These are phyloP conservation scores for Dorcoceras hygrometricum DNA, from an alignment of 257 asterid genomes.

Conservation along the genomic window DNA sequence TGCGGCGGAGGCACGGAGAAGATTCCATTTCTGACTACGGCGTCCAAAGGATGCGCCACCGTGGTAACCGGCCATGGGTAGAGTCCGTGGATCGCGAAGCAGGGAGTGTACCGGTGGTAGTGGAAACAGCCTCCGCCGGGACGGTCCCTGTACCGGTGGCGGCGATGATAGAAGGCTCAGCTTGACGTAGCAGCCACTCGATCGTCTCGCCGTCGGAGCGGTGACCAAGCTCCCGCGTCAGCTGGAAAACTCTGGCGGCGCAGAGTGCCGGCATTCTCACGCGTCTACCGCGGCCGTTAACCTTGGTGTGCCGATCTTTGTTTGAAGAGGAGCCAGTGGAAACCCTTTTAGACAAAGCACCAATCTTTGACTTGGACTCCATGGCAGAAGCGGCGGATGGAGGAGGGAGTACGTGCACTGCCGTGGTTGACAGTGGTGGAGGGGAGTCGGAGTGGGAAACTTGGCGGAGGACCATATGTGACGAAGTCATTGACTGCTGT, in stretches of 20 bases:
- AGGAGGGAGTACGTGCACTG: slow-evolving; percentile 9
- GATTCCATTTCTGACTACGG: neutral
- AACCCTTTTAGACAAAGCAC: slow-evolving; percentile 2
- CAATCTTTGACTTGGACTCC: slow-evolving; percentile 7
- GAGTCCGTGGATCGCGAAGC: slow-evolving; percentile 25
- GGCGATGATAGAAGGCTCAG: slow-evolving; percentile 59
- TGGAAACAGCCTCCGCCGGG: slow-evolving; percentile 44
- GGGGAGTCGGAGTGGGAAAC: slow-evolving; percentile 8
- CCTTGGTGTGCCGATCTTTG: slow-evolving; percentile 80
- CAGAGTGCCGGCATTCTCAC: slow-evolving; percentile 71
- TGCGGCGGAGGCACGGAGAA: slow-evolving; percentile 20
- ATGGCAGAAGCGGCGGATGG: slow-evolving; percentile 1
- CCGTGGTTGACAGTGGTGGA: neutral
- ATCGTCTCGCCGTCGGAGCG: slow-evolving; percentile 84
- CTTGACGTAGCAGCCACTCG: slow-evolving; percentile 75
- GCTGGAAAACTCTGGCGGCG: slow-evolving; percentile 84
- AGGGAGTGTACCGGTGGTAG: slow-evolving; percentile 24
- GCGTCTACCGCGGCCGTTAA: slow-evolving; percentile 88
- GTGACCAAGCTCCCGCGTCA: slow-evolving; percentile 71
- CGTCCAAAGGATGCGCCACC: slow-evolving; percentile 12
- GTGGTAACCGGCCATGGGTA: slow-evolving; percentile 16
- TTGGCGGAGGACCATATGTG: slow-evolving; percentile 31
- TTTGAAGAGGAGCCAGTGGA: slow-evolving; percentile 7
- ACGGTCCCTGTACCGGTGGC: slow-evolving; percentile 68
- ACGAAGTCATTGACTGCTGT: slow-evolving; percentile 28